These are phyloP conservation scores for Tulasnella sp. DNA, from an alignment of 768 basidiomycete genomes.

Conservation along the genomic window DNA sequence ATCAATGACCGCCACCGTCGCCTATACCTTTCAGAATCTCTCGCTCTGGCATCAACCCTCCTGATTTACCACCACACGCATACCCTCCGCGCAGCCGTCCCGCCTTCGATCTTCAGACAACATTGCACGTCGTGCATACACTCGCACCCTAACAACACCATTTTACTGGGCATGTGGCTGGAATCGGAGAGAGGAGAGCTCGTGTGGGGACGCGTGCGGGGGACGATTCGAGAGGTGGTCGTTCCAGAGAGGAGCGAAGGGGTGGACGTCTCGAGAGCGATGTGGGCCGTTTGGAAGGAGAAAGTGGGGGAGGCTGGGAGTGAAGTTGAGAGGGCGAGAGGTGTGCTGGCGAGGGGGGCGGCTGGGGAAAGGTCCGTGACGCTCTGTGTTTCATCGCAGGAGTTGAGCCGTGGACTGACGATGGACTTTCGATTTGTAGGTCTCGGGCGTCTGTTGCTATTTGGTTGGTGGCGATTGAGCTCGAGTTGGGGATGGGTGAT, in stretches of 20 bases:
- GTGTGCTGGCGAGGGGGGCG: conserved; percentile 9
- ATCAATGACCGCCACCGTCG: background rate
- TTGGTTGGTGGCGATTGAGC: conserved; percentile 22
- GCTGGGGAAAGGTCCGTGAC: conserved; percentile 15
- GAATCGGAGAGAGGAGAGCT: conserved; percentile 27
- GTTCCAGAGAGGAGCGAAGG: conserved; percentile 11
- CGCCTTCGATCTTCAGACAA: conserved; percentile 19
- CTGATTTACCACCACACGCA: conserved; percentile 24
- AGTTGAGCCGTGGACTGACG: background rate
- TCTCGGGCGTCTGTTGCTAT: conserved; percentile 1
- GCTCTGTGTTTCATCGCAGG: background rate
- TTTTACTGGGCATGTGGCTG: conserved; percentile 28
- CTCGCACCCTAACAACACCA: conserved; percentile 14
- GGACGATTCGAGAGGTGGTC: conserved; percentile 16
- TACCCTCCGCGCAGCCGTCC: conserved; percentile 20
- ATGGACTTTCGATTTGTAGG: background rate
- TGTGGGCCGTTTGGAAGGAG: conserved; percentile 28
- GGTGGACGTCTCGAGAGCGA: conserved; percentile 8
- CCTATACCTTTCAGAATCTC: conserved; percentile 1
- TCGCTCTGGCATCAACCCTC: background rate
- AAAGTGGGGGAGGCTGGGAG: conserved; percentile 23
- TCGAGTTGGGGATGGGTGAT: conserved; percentile 18
- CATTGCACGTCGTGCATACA: conserved; percentile 12
- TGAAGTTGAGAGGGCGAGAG: conserved; percentile 20
- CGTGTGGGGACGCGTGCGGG: conserved; percentile 27